Percentiles rank a stretch among this genome's conserved stretches.
Evolutionary conservation across 345 rosid species (phyloP).

Genomic region (Leavenworthia alabamica): DNA sequence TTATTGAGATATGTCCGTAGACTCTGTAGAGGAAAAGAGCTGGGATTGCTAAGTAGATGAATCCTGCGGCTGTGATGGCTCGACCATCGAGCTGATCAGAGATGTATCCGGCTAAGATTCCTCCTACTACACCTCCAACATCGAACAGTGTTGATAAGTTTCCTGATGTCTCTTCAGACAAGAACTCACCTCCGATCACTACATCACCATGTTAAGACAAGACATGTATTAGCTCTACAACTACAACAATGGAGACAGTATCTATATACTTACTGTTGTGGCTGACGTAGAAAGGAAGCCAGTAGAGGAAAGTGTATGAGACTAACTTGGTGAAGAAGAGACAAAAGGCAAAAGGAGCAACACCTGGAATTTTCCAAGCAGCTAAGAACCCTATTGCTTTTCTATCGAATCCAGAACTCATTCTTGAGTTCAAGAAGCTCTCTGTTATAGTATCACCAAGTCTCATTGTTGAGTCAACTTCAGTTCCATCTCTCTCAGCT

Average conservation of each 20-base stretch:
- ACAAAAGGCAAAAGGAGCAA: slow-evolving; percentile 86
- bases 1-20: slow-evolving; percentile 69
- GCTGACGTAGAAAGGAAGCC: slow-evolving; percentile 95
- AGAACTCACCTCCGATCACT: slow-evolving; percentile 82
- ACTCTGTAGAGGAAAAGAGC: slow-evolving; percentile 73
- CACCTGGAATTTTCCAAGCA: slow-evolving; percentile 96
- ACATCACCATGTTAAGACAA: too few relatives aligned
- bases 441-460: slow-evolving; percentile 44
- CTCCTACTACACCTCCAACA: slow-evolving; percentile 94
- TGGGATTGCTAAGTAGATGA: slow-evolving; percentile 87
- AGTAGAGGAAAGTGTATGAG: slow-evolving; percentile 92
- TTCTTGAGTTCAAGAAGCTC: slow-evolving; percentile 48
- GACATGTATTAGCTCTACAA: too few relatives aligned
- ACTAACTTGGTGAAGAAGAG: slow-evolving; percentile 94
- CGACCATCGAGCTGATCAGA: slow-evolving; percentile 74
- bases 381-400: slow-evolving; percentile 75
- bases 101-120: slow-evolving; percentile 81
- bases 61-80: slow-evolving; percentile 90
- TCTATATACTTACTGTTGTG: too few relatives aligned
- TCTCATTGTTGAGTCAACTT: slow-evolving; percentile 49
- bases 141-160: slow-evolving; percentile 84
- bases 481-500: slow-evolving; percentile 52
- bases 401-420: slow-evolving; percentile 33
- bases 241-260: too few relatives aligned
- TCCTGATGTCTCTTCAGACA: slow-evolving; percentile 68